Evolutionary conservation across 2,329 filamentous ascomycete genomes (phyloP).

Genomic region (Fusarium xylarioides): DNA sequence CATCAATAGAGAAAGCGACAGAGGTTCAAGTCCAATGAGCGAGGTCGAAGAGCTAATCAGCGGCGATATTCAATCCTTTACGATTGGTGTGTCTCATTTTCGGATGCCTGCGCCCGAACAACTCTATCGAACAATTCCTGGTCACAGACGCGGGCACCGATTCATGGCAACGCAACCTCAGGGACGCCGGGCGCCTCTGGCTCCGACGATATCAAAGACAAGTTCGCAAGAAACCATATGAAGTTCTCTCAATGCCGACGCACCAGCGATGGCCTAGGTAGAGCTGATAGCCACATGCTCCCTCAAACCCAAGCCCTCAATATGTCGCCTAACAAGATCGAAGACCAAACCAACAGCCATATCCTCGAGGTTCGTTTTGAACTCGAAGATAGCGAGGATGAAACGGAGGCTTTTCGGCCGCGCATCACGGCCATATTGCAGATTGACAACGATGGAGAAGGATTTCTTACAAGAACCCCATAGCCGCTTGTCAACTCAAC

Average conservation of each 20-base stretch:
- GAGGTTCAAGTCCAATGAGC: not conserved
- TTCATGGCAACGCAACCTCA: not conserved
- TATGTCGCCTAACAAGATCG: not conserved
- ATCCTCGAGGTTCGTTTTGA: not conserved
- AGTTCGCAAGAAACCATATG: not conserved
- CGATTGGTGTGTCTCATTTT: not conserved
- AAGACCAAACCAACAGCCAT: not conserved
- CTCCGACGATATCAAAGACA: rapidly evolving
- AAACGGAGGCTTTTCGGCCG: not conserved
- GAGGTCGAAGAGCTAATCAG: not conserved
- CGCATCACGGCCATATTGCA: not conserved
- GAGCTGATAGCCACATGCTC: not conserved
- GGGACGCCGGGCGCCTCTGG: not conserved
- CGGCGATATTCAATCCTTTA: rapidly evolving
- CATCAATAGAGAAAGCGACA: not conserved
- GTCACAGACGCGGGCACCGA: too few relatives aligned
- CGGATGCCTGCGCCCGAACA: not conserved
- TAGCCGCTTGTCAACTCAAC: not conserved
- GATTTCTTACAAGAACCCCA: not conserved
- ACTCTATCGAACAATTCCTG: not conserved
- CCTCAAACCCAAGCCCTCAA: not conserved
- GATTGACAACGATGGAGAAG: not conserved
- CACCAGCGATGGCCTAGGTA: rapidly evolving
- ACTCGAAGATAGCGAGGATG: not conserved
- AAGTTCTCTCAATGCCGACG: rapidly evolving